A percentile compares a stretch with the other conserved stretches of the same genome.
Conservation (phyloP, 2,329 filamentous ascomycete genomes). For the Venturiaceae sp. region DNA sequence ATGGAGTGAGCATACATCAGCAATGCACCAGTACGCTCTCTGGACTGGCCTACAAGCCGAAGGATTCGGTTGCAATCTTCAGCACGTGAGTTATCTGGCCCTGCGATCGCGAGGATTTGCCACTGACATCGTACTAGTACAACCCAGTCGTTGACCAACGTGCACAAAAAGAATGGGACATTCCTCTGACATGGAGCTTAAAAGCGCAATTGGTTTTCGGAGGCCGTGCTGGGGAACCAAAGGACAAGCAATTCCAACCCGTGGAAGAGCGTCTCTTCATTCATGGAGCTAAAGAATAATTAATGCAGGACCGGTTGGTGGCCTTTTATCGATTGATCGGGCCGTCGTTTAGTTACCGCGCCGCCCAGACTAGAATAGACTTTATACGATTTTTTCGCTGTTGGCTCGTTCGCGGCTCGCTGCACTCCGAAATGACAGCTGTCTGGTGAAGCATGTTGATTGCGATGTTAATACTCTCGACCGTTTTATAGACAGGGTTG, state of each 20-base stretch:
- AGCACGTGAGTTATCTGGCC: slow-evolving; percentile 45
- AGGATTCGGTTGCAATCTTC: slow-evolving; percentile 78
- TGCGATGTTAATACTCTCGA: background rate
- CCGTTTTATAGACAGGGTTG: background rate
- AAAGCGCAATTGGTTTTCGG: slow-evolving; percentile 82
- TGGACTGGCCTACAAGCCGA: slow-evolving; percentile 80
- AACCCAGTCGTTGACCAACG: slow-evolving; percentile 74
- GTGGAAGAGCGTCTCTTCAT: slow-evolving; percentile 52
- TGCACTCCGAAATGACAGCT: background rate
- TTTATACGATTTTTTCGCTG: too few relatives aligned
- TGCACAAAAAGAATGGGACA: slow-evolving; percentile 57
- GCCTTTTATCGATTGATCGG: background rate
- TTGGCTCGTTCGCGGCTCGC: background rate
- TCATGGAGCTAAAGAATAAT: slow-evolving; percentile 17
- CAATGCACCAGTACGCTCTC: slow-evolving; percentile 71
- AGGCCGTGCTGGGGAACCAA: slow-evolving; percentile 44
- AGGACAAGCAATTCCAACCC: slow-evolving; percentile 55
- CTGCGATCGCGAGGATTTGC: background rate
- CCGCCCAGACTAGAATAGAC: too few relatives aligned
- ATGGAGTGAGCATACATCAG: slow-evolving; percentile 69
- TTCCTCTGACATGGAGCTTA: slow-evolving; percentile 66
- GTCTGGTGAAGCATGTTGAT: background rate
- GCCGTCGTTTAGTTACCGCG: background rate
- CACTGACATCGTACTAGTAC: slow-evolving; percentile 37
- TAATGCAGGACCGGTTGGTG: too few relatives aligned